A percentile compares a stretch with the other conserved stretches of the same genome.
Conservation (phyloP, 495 filamentous ascomycete species). For the Penicillium herquei region DNA sequence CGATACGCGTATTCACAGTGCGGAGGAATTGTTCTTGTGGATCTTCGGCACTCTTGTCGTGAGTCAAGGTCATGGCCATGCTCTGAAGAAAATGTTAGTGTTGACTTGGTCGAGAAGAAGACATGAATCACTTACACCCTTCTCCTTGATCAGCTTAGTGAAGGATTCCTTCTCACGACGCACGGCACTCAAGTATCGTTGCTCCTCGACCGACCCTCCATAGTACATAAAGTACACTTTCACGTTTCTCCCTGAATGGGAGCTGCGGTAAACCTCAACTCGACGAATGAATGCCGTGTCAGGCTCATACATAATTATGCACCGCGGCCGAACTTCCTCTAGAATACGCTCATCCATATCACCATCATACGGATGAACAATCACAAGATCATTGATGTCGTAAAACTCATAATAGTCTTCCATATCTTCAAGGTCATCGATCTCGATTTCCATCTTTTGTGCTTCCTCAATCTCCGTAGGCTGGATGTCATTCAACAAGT, state of each 20-base stretch:
- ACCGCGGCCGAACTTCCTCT: slow-evolving; percentile 87
- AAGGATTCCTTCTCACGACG: slow-evolving; percentile 94
- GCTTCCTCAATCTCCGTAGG: slow-evolving; percentile 62
- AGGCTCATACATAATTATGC: slow-evolving; percentile 98
- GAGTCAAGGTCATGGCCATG: slow-evolving; percentile 84
- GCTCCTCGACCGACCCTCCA: slow-evolving; percentile 90
- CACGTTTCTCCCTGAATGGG: slow-evolving; percentile 83
- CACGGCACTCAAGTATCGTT: slow-evolving; percentile 86
- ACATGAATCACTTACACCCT: slow-evolving; percentile 52
- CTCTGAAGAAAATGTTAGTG: slow-evolving; percentile 35
- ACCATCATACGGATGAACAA: slow-evolving; percentile 90
- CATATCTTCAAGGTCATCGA: slow-evolving; percentile 85
- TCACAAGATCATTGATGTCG: slow-evolving; percentile 84
- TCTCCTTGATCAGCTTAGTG: slow-evolving; percentile 88
- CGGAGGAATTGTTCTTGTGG: slow-evolving; percentile 91
- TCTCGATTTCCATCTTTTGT: slow-evolving; percentile 70
- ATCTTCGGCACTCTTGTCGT: slow-evolving; percentile 72
- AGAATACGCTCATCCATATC: slow-evolving; percentile 95
- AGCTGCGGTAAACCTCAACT: slow-evolving; percentile 93
- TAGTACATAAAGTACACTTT: slow-evolving; percentile 97
- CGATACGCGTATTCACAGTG: slow-evolving; percentile 95
- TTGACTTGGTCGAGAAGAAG: background rate
- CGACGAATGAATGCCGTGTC: slow-evolving; percentile 93
- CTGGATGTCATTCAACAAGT: slow-evolving; percentile 63
- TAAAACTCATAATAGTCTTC: slow-evolving; percentile 91